Conservation (phyloP, 805 yeast species). For the Zygosaccharomyces rouxii region DNA sequence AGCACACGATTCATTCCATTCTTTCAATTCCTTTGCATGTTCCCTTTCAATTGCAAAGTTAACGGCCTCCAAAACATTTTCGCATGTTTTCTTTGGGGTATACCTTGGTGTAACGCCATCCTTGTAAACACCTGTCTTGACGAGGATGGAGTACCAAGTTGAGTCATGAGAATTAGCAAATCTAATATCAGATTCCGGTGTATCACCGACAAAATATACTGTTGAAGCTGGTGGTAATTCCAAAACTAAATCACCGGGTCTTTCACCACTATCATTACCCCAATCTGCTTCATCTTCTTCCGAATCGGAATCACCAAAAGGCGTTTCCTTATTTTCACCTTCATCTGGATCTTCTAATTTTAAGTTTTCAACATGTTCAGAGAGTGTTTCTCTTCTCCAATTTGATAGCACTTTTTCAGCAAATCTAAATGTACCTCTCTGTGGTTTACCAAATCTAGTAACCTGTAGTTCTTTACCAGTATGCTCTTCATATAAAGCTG, state of each 20-base stretch:
- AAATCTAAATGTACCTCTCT: slow-evolving; percentile 76
- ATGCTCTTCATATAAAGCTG: slow-evolving; percentile 77
- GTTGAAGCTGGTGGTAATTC: slow-evolving; percentile 80
- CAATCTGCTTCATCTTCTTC: slow-evolving; percentile 29
- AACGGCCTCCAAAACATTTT: slow-evolving; percentile 76
- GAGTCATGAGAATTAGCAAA: slow-evolving; percentile 79
- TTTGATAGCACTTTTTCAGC: slow-evolving; percentile 70
- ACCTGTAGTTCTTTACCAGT: slow-evolving; percentile 78
- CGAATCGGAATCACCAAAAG: slow-evolving; percentile 15
- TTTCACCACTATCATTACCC: slow-evolving; percentile 22
- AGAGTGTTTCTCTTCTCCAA: slow-evolving; percentile 77
- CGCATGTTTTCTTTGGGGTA: slow-evolving; percentile 69
- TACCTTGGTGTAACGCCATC: slow-evolving; percentile 76
- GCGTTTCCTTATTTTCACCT: slow-evolving; percentile 11
- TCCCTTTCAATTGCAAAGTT: slow-evolving; percentile 80
- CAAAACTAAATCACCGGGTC: slow-evolving; percentile 41
- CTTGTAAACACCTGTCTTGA: slow-evolving; percentile 82
- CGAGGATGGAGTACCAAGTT: slow-evolving; percentile 80
- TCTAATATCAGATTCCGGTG: slow-evolving; percentile 84
- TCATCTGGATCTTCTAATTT: slow-evolving; percentile 40
- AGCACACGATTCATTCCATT: slow-evolving; percentile 53
- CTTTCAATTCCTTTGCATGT: slow-evolving; percentile 63
- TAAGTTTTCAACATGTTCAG: slow-evolving; percentile 61
- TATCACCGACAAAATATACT: slow-evolving; percentile 84
- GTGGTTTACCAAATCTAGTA: slow-evolving; percentile 86